Evolutionary conservation across 306 rosid genomes (phyloP).

Genomic region (Notholithocarpus densiflorus): DNA sequence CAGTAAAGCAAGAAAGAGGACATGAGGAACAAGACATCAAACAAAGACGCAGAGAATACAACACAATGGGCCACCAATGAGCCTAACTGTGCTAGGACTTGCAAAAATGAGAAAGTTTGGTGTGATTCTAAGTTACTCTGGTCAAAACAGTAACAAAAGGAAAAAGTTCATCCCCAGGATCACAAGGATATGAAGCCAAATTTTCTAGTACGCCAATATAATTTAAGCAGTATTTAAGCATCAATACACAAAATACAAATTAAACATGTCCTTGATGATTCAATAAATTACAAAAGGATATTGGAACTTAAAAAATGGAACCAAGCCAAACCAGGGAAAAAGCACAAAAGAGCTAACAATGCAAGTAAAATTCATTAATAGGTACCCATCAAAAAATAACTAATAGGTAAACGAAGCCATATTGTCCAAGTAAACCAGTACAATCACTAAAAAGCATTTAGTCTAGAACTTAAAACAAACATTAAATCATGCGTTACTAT

Average conservation of each 20-base stretch:
- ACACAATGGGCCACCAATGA: neutral
- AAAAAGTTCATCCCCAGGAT: neutral
- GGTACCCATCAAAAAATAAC: too few species aligned
- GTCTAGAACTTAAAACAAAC: neutral
- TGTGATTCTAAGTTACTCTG: neutral
- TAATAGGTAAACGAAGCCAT: neutral
- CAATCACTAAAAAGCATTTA: neutral
- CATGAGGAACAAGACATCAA: neutral
- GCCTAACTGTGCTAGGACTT: slow-evolving; percentile 2
- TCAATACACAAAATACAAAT: neutral
- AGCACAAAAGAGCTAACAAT: too few species aligned
- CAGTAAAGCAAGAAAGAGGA: neutral
- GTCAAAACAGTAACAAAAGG: neutral
- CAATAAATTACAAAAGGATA: neutral
- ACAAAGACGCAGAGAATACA: neutral
- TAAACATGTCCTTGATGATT: neutral
- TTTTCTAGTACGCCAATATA: neutral
- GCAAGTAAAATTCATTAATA: too few species aligned
- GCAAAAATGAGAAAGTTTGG: neutral
- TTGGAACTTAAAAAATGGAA: neutral
- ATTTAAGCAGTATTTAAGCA: neutral
- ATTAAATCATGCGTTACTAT: neutral
- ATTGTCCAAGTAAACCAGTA: neutral
- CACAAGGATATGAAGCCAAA: neutral
- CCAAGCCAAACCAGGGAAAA: neutral